phyloP scores from a whole-genome alignment of 352 stramenopile species.

The Phytopythium delawarense region DNA sequence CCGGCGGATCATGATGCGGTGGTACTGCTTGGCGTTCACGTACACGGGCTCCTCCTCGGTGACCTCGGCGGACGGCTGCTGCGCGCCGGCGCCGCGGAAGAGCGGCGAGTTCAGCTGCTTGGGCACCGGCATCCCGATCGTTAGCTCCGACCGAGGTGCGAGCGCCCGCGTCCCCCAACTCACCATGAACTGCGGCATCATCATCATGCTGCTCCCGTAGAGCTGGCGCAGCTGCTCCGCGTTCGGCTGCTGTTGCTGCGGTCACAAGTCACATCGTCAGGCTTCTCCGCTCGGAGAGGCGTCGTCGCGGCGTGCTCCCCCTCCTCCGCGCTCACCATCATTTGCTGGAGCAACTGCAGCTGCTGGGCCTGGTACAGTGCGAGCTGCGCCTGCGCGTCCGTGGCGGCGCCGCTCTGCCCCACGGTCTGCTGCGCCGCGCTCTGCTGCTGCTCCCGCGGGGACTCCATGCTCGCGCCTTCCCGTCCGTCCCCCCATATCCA shows the following conservation, averaged over 20 bases:
- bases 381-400: slow-evolving; percentile 32
- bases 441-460: slow-evolving; percentile 20
- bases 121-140: not conserved
- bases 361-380: slow-evolving; percentile 77
- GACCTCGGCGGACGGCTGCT: slow-evolving; percentile 31
- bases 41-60: slow-evolving; percentile 77
- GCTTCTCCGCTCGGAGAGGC: not conserved
- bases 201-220: slow-evolving; percentile 74
- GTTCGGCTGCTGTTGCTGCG: slow-evolving; percentile 61
- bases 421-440: slow-evolving; percentile 6
- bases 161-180: not conserved
- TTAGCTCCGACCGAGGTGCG: not conserved
- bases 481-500: not conserved
- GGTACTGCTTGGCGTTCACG: slow-evolving; percentile 85
- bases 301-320: not conserved
- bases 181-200: slow-evolving; percentile 83
- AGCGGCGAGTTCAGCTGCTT: slow-evolving; percentile 44
- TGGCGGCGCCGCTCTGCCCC: slow-evolving; percentile 10
- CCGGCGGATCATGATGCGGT: slow-evolving; percentile 77
- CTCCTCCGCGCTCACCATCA: slow-evolving; percentile 14
- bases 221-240: slow-evolving; percentile 71
- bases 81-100: slow-evolving; percentile 38
- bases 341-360: slow-evolving; percentile 77
- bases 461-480: slow-evolving; percentile 10
- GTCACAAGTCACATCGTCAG: not conserved